Evolutionary conservation across 1,284 basidiomycete genomes (phyloP), one percentile per base, ranked within the genome.

Genomic region (Inonotus hispidus): DNA sequence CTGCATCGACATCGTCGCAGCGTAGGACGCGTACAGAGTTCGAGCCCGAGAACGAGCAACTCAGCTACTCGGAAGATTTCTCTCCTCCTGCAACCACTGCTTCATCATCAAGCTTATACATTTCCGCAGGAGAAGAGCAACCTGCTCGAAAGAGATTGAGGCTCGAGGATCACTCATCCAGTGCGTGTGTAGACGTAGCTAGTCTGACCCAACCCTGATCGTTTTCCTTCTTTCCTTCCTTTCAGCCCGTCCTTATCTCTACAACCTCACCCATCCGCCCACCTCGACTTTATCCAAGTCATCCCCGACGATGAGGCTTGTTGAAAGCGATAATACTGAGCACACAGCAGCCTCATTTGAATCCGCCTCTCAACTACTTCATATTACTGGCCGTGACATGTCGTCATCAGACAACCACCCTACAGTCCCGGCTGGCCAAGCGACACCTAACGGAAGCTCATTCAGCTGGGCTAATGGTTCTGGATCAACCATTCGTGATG

Each of bases 71-170:
- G 49, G 47, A 49, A 23, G 53, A 23, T 10, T 38, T 45, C 29
- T 16, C 19, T 39, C n/a, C 19, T 47, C 14, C 56, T 29, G 21
- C 8, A 19, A 27, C 58, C 6, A 13, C 46, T 38, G n/a, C 45
- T 43, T 23, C 47, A 58, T 58, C 55, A 5, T 35, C 38, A 35
- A 39, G 37, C 7, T 25, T 39, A n/a, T 41, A 43, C 21, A 25
- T 11, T 25, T 46, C 29, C 16, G 32, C 53, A 45, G 32, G 43
- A 43, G 43, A 37, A 25, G 45, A 56, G 16, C 46, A 52, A 25
- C 58, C 52, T 46, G 82, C 82, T 65, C 78, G 80, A 72, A 90
- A 90, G 79, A 80, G 87, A 79, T 85, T 84, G 76, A 82, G 87
- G 73, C 75, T 83, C 71, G 78, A 79, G 68, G 78, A 68, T 67